Conservation (phyloP, 2,329 filamentous ascomycete genomes). For the Aquanectria penicillioides region DNA sequence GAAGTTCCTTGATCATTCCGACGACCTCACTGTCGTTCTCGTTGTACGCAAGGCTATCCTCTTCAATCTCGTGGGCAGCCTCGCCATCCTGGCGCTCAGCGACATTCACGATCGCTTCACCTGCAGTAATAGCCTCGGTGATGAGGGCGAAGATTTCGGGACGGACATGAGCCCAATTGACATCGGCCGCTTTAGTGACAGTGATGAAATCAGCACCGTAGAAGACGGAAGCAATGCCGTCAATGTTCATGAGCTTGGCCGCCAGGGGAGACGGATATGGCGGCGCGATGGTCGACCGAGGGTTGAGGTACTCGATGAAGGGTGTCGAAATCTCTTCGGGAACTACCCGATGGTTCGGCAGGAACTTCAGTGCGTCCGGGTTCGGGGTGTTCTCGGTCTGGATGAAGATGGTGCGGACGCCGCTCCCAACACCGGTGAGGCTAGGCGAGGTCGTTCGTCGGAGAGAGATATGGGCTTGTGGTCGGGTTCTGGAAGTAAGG, state of each 20-base stretch:
- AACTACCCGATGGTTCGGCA: conserved; percentile 88
- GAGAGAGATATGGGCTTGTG: conserved; percentile 25
- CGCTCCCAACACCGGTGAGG: conserved; percentile 44
- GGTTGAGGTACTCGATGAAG: conserved; percentile 91
- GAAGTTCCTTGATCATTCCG: conserved; percentile 97
- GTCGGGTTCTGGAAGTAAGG: conserved; percentile 35
- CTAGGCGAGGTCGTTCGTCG: conserved; percentile 28
- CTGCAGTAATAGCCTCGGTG: conserved; percentile 88
- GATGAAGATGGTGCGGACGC: conserved; percentile 88
- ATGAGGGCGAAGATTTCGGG: conserved; percentile 96
- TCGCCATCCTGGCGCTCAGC: conserved; percentile 69
- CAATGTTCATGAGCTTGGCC: conserved; percentile 89
- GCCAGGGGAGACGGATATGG: conserved; percentile 93
- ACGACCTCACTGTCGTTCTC: conserved; percentile 95
- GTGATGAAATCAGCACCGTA: conserved; percentile 97
- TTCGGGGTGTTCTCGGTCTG: conserved; percentile 97
- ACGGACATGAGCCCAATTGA: conserved; percentile 93
- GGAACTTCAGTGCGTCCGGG: conserved; percentile 94
- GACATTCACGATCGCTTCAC: conserved; percentile 81
- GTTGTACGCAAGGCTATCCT: conserved; percentile 82
- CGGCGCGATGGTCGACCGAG: conserved; percentile 86
- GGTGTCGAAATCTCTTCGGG: conserved; percentile 77
- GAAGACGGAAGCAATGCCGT: conserved; percentile 94
- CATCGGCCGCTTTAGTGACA: conserved; percentile 87
- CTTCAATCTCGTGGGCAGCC: conserved; percentile 52